These are phyloP conservation scores for Hypericum androsaemum DNA, from an alignment of 345 rosid species.

Conservation along the genomic window DNA sequence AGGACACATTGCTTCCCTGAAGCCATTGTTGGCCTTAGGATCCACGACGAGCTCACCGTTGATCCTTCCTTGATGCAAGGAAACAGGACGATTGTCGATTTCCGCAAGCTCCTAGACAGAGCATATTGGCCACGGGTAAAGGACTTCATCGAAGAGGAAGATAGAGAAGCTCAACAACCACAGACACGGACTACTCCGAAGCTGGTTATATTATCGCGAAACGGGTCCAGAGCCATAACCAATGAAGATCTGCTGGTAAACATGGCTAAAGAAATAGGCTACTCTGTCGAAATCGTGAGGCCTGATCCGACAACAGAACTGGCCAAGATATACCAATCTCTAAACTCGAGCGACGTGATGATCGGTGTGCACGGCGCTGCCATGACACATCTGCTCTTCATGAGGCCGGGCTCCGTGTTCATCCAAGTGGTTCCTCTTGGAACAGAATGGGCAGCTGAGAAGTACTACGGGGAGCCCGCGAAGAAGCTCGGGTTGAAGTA, in stretches of 20 bases:
- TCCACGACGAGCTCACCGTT: conserved; percentile 25
- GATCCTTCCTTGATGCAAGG: conserved; percentile 17
- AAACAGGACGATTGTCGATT: conserved; percentile 31
- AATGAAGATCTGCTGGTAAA: conserved; percentile 26
- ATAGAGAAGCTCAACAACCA: not conserved
- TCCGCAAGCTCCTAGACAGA: conserved; percentile 28
- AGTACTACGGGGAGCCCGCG: conserved; percentile 19
- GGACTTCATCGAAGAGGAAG: conserved; percentile 8
- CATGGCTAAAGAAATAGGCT: conserved; percentile 26
- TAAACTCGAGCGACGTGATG: conserved; percentile 28
- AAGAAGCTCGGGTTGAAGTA: conserved; percentile 27
- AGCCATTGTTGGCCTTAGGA: conserved; percentile 22
- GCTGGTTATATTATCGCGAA: conserved; percentile 24
- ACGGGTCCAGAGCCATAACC: conserved; percentile 19
- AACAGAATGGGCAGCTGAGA: conserved; percentile 14
- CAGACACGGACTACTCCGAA: conserved; percentile 10
- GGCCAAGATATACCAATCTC: conserved; percentile 10
- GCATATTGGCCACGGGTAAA: conserved; percentile 20
- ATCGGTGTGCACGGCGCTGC: conserved; percentile 39
- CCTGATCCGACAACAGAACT: conserved; percentile 10
- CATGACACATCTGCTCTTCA: conserved; percentile 22
- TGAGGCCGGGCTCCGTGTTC: conserved; percentile 17
- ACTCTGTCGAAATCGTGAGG: conserved; percentile 19
- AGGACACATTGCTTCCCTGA: conserved; percentile 28
- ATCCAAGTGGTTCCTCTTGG: conserved; percentile 32